Conservation (phyloP, 257 asterid genomes). For the Prunella vulgaris region DNA sequence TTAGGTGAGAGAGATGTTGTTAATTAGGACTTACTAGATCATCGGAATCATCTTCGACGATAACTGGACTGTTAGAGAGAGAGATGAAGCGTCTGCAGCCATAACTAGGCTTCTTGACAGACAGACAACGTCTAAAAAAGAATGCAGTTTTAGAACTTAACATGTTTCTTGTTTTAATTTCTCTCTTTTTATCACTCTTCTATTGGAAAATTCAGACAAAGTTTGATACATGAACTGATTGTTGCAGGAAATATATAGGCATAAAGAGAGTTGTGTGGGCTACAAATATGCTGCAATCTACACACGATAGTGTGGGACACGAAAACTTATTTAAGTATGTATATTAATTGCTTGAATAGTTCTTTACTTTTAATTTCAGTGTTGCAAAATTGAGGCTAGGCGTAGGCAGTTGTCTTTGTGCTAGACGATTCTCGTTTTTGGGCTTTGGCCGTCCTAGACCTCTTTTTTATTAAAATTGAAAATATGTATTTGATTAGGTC, state of each 20-base stretch:
- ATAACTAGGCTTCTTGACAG: slow-evolving; percentile 9
- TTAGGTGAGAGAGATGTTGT: neutral
- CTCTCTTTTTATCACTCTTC: too few species aligned
- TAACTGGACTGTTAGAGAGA: slow-evolving; percentile 23
- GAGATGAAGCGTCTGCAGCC: slow-evolving; percentile 26
- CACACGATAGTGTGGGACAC: neutral
- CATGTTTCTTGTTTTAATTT: neutral
- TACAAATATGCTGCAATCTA: neutral
- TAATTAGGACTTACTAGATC: slow-evolving; percentile 28
- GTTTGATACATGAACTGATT: neutral
- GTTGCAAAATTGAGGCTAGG: too few species aligned
- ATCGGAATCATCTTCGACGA: slow-evolving; percentile 25
- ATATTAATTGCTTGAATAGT: neutral
- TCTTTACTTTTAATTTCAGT: too few species aligned
- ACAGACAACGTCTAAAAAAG: slow-evolving; percentile 18
- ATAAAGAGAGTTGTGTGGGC: neutral
- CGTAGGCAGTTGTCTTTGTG: too few species aligned
- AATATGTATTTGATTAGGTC: too few species aligned
- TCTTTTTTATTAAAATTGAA: too few species aligned
- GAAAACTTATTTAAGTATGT: neutral
- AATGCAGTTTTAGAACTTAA: slow-evolving; percentile 18
- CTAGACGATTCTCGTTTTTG: too few species aligned
- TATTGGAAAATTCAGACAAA: neutral
- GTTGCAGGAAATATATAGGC: neutral
- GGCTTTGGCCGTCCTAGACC: too few species aligned